Evolutionary conservation across 441 rosid genomes (phyloP).

Genomic region (Dalechampia spathulata): DNA sequence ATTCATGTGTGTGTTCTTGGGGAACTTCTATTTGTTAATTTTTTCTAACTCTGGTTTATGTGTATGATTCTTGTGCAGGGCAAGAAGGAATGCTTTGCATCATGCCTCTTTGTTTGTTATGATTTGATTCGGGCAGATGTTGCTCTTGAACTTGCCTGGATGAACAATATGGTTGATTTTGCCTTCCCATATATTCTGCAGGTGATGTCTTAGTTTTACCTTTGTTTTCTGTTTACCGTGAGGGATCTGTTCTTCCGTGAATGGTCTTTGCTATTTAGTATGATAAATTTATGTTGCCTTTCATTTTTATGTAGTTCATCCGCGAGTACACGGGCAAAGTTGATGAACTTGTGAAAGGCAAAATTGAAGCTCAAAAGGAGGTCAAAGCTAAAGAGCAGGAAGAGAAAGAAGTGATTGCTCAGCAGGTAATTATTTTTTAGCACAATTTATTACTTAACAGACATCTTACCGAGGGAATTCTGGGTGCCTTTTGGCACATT

Average conservation of each 20-base stretch:
- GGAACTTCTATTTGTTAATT: no score
- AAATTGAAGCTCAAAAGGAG: constrained; percentile 67
- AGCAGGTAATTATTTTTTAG: constrained; percentile 52
- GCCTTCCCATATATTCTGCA: constrained; percentile 94
- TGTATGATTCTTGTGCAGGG: no score
- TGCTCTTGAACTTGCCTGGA: constrained; percentile 94
- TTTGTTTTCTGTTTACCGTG: not conserved
- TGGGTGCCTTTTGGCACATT: no score
- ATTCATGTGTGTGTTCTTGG: no score
- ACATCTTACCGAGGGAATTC: no score
- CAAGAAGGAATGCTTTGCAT: constrained; percentile 95
- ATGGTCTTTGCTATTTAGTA: not conserved
- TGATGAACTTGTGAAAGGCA: constrained; percentile 89
- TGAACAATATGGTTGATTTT: constrained; percentile 87
- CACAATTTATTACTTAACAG: not conserved
- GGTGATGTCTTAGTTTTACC: constrained; percentile 33
- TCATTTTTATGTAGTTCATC: constrained; percentile 49
- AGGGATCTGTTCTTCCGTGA: not conserved
- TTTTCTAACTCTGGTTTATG: no score
- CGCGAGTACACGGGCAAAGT: constrained; percentile 93
- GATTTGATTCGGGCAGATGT: constrained; percentile 85
- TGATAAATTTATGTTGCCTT: not conserved
- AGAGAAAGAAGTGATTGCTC: constrained; percentile 86
- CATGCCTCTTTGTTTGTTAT: constrained; percentile 95
- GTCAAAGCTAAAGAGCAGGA: constrained; percentile 84